A percentile compares a stretch with the other conserved stretches of the same genome.
These are phyloP conservation scores for Scutellaria baicalensis DNA, from an alignment of 257 asterid genomes.

Conservation along the genomic window DNA sequence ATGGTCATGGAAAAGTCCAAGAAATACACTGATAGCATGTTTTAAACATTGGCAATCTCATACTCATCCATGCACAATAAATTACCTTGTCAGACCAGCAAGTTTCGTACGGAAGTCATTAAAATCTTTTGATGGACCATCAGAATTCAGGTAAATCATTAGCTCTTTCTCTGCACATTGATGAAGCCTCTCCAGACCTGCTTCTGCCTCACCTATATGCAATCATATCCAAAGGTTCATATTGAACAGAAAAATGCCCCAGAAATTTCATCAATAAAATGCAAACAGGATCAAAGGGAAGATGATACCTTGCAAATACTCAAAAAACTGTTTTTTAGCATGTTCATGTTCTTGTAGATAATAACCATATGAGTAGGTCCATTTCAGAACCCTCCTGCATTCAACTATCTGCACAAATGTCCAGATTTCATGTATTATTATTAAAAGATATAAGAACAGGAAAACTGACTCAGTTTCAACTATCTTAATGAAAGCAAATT, in stretches of 20 bases:
- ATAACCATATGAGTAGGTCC: conserved; percentile 97
- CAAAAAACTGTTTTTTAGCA: conserved; percentile 75
- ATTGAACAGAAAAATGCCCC: not conserved
- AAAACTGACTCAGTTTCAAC: not conserved
- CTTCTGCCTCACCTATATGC: conserved; percentile 88
- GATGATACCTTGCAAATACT: conserved; percentile 85
- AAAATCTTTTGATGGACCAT: conserved; percentile 66
- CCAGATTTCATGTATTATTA: conserved; percentile 3
- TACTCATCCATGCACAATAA: conserved; percentile 4
- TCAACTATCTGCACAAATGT: conserved; percentile 77
- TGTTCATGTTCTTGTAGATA: conserved; percentile 74
- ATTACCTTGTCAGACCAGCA: conserved; percentile 93
- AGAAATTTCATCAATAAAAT: not conserved
- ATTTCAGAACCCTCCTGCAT: conserved; percentile 91
- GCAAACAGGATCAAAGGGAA: conserved; percentile 6
- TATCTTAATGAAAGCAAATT: not conserved
- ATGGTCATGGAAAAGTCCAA: not conserved
- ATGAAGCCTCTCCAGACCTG: conserved; percentile 98
- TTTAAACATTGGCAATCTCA: not conserved
- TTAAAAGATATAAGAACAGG: not conserved
- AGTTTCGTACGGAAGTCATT: conserved; percentile 92
- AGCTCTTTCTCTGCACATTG: conserved; percentile 98
- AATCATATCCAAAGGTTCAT: not conserved
- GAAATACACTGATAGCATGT: not conserved
- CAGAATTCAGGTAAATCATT: conserved; percentile 46